phyloP scores from a whole-genome alignment of 192 early-diverging fungal genomes.

The Funneliformis geosporum region DNA sequence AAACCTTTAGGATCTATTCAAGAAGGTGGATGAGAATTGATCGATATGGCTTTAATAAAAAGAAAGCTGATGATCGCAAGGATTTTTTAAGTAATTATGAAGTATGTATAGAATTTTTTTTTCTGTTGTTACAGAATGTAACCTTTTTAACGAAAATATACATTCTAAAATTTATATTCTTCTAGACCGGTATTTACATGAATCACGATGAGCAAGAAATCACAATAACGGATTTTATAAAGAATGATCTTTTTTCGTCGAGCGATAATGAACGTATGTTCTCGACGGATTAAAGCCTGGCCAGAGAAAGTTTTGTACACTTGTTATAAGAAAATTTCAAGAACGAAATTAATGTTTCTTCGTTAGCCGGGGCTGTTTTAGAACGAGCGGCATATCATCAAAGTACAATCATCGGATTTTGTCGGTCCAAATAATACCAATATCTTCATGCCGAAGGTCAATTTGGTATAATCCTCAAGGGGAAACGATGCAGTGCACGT shows the following conservation, averaged over 20 bases:
- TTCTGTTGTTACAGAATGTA: no score
- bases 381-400: slow-evolving; percentile 89
- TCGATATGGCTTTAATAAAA: slow-evolving; percentile 98
- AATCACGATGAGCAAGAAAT: slow-evolving; percentile 76
- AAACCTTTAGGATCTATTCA: slow-evolving; percentile 69
- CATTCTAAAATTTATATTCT: no score
- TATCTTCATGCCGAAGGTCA: slow-evolving; percentile 82
- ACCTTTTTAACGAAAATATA: no score
- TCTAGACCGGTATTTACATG: slow-evolving; percentile 78
- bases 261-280: slow-evolving; percentile 87
- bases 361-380: no score
- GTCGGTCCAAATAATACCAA: slow-evolving; percentile 95
- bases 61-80: slow-evolving; percentile 92
- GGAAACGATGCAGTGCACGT: slow-evolving; percentile 92
- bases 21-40: slow-evolving; percentile 67
- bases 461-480: slow-evolving; percentile 92
- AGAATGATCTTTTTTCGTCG: slow-evolving; percentile 85
- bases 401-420: slow-evolving; percentile 89
- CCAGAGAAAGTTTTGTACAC: slow-evolving; percentile 93
- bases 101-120: not conserved
- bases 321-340: slow-evolving; percentile 81
- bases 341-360: slow-evolving; percentile 61
- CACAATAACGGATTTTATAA: slow-evolving; percentile 88
- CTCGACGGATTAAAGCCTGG: slow-evolving; percentile 98
- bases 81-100: slow-evolving; percentile 85